Evolutionary conservation across 768 basidiomycete species (phyloP).

Genomic region (Kockovaella imperatae): DNA sequence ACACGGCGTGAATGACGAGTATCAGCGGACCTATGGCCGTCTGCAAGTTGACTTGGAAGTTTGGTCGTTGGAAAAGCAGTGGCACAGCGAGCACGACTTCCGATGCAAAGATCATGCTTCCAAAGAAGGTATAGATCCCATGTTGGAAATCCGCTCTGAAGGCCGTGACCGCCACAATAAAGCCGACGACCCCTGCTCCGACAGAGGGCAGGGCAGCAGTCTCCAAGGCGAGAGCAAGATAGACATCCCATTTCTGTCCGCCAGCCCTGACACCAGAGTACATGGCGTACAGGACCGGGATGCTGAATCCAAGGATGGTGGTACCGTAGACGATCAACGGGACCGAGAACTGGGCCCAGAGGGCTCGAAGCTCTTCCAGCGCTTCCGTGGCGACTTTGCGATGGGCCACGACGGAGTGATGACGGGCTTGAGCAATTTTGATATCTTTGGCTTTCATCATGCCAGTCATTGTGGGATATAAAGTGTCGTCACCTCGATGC

Average conservation of each 20-base stretch:
- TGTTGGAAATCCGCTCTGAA: slow-evolving; percentile 8
- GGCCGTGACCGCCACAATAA: slow-evolving; percentile 38
- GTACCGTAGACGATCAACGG: slow-evolving; percentile 69
- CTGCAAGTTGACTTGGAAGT: slow-evolving; percentile 11
- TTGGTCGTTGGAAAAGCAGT: slow-evolving; percentile 7
- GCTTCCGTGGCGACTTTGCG: slow-evolving; percentile 57
- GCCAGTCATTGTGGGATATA: too few relatives aligned
- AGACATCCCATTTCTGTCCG: slow-evolving; percentile 39
- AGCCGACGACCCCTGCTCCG: slow-evolving; percentile 46
- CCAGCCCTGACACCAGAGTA: slow-evolving; percentile 51
- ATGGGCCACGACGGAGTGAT: slow-evolving; percentile 23
- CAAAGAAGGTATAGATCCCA: slow-evolving; percentile 35
- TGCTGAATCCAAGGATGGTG: slow-evolving; percentile 53
- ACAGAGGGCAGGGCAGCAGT: slow-evolving; percentile 51
- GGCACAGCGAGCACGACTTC: slow-evolving; percentile 16
- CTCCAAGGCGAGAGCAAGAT: slow-evolving; percentile 49
- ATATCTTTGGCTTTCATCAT: neutral
- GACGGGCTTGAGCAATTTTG: slow-evolving; percentile 2
- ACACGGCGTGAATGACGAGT: slow-evolving; percentile 56
- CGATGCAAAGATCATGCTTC: slow-evolving; percentile 26
- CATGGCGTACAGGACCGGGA: slow-evolving; percentile 54
- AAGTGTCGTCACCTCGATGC: slow-evolving; percentile 8
- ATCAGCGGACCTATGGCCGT: slow-evolving; percentile 38
- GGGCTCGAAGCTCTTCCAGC: slow-evolving; percentile 63
- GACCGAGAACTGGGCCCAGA: slow-evolving; percentile 94